Percentiles rank a stretch among this genome's conserved stretches.
phyloP scores from a whole-genome alignment of 129 eudicot genomes.

The Sambucus nigra region DNA sequence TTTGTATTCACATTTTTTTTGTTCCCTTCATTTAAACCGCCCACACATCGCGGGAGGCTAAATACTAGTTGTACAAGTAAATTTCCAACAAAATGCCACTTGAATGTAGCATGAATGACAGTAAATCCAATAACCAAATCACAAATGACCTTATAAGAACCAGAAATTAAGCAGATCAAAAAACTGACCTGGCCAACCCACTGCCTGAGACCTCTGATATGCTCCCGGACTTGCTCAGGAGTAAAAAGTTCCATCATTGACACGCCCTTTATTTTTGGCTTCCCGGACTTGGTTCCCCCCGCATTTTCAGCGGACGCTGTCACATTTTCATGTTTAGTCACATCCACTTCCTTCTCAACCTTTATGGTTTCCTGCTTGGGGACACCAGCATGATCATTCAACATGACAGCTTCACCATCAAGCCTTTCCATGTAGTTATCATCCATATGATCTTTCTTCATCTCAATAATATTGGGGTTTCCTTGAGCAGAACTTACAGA shows the following conservation, averaged over 20 bases:
- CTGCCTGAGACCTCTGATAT: slow-evolving; percentile 79
- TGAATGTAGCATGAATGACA: too few relatives aligned
- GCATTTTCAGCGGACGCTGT: slow-evolving; percentile 30
- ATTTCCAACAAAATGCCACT: too few relatives aligned
- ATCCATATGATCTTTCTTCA: slow-evolving; percentile 32
- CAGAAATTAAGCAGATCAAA: neutral
- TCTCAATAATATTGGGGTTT: slow-evolving; percentile 25
- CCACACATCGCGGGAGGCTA: too few relatives aligned
- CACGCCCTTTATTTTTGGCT: slow-evolving; percentile 81
- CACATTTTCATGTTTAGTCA: slow-evolving; percentile 32
- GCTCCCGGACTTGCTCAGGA: slow-evolving; percentile 85
- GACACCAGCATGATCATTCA: slow-evolving; percentile 23
- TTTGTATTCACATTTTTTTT: too few relatives aligned
- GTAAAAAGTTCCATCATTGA: slow-evolving; percentile 86
- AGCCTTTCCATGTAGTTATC: slow-evolving; percentile 21
- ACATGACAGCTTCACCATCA: slow-evolving; percentile 18
- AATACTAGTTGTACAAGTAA: too few relatives aligned
- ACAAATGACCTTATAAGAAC: too few relatives aligned
- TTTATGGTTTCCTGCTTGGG: slow-evolving; percentile 34
- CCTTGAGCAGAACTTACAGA: slow-evolving; percentile 26
- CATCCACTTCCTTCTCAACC: slow-evolving; percentile 44
- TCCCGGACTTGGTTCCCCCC: slow-evolving; percentile 68
- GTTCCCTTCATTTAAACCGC: too few relatives aligned
- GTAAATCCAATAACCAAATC: too few relatives aligned
- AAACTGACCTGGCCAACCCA: slow-evolving; percentile 97